Percentiles rank a stretch among this genome's conserved stretches.
These are phyloP conservation scores for Oryza meridionalis DNA, from an alignment of 176 grass and related monocot genomes.

Conservation along the genomic window DNA sequence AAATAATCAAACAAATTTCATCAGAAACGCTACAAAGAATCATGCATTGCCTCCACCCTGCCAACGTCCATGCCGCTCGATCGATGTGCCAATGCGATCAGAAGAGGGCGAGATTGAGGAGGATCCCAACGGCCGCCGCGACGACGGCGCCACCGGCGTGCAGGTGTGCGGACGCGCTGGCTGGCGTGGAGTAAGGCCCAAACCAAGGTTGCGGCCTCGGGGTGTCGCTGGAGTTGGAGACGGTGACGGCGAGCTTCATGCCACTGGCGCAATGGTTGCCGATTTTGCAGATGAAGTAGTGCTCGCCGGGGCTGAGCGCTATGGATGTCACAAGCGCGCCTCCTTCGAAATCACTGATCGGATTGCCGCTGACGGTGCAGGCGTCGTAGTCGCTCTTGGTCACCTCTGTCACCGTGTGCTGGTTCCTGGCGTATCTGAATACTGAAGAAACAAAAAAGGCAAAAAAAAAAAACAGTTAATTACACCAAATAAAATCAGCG, in stretches of 20 bases:
- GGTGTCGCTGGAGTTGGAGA: conserved; percentile 33
- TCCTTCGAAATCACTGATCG: conserved; percentile 23
- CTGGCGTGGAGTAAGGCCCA: not conserved
- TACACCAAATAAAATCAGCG: too few species aligned
- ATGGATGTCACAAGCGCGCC: conserved; percentile 10
- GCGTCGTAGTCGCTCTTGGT: conserved; percentile 53
- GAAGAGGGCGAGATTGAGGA: conserved; percentile 55
- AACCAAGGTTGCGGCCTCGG: not conserved
- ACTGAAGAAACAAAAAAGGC: not conserved
- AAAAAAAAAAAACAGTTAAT: too few species aligned
- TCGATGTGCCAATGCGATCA: not conserved
- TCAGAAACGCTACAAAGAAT: not conserved
- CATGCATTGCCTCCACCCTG: conserved; percentile 47
- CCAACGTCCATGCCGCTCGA: not conserved
- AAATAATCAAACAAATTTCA: not conserved
- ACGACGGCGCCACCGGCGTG: conserved; percentile 3
- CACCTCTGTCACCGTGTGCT: not conserved
- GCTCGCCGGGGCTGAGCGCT: conserved; percentile 40
- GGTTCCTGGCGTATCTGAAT: not conserved
- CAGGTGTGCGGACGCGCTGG: conserved; percentile 1
- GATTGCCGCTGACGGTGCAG: conserved; percentile 51
- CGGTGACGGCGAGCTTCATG: conserved; percentile 75
- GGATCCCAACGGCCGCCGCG: conserved; percentile 2
- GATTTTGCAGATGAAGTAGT: conserved; percentile 81
- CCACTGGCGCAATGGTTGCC: conserved; percentile 53